phyloP scores from a whole-genome alignment of 345 rosid species.

The Salix suchowensis region DNA sequence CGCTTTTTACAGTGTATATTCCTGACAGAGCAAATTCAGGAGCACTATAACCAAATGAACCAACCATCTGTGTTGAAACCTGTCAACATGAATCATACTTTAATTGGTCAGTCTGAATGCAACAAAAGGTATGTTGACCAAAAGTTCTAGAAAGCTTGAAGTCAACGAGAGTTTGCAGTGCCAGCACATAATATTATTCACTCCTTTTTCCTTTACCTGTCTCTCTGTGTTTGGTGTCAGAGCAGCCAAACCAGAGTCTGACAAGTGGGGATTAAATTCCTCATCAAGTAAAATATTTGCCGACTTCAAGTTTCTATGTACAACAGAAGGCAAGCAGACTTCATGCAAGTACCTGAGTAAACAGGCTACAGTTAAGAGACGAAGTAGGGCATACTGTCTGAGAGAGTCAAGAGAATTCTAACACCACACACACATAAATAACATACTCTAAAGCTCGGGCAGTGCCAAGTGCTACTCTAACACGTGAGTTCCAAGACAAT shows the following conservation, averaged over 20 bases:
- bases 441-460: conserved; percentile 98
- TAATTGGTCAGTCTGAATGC: not conserved
- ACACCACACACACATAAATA: not conserved
- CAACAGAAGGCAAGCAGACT: conserved; percentile 94
- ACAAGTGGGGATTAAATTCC: conserved; percentile 89
- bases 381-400: not conserved
- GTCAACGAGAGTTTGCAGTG: not conserved
- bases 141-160: not conserved
- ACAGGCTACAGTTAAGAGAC: conserved; percentile 16
- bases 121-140: not conserved
- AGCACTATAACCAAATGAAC: conserved; percentile 96
- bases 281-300: conserved; percentile 95
- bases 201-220: conserved; percentile 47
- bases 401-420: conserved; percentile 6
- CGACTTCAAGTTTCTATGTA: conserved; percentile 95
- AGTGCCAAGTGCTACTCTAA: conserved; percentile 94
- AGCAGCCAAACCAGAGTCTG: conserved; percentile 96
- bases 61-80: conserved; percentile 93
- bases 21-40: conserved; percentile 98
- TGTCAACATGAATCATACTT: conserved; percentile 25
- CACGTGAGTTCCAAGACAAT: conserved; percentile 93
- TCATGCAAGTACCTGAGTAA: conserved; percentile 87
- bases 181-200: not conserved
- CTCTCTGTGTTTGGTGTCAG: conserved; percentile 87
- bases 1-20: conserved; percentile 90